Percentiles rank a stretch among this genome's conserved stretches.
These are phyloP conservation scores for Ulota crispa DNA, from an alignment of 225 moss, liverwort and hornwort genomes.

Conservation along the genomic window DNA sequence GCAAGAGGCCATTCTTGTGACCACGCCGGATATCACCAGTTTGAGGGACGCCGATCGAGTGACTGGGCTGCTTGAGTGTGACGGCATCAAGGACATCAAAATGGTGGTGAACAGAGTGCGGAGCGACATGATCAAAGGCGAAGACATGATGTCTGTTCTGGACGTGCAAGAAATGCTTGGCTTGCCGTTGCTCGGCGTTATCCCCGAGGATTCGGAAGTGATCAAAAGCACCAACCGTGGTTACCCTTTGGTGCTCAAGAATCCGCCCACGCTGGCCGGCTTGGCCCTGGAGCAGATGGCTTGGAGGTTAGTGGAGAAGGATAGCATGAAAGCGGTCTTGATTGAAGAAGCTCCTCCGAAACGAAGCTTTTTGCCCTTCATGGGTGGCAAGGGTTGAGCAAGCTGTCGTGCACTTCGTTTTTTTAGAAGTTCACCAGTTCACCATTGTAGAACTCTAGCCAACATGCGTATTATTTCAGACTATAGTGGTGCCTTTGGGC, in stretches of 20 bases:
- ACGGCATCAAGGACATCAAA: slow-evolving; percentile 96
- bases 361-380: slow-evolving; percentile 70
- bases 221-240: slow-evolving; percentile 98
- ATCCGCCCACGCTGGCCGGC: slow-evolving; percentile 95
- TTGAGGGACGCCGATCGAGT: slow-evolving; percentile 96
- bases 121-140: slow-evolving; percentile 98
- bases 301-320: slow-evolving; percentile 96
- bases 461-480: slow-evolving; percentile 20
- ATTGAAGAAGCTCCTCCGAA: slow-evolving; percentile 84
- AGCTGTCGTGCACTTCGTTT: background rate
- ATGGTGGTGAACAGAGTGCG: slow-evolving; percentile 99
- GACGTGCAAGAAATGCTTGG: slow-evolving; percentile 99
- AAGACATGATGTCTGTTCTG: slow-evolving; percentile 99
- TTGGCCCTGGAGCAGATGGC: slow-evolving; percentile 96
- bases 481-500: slow-evolving; percentile 10
- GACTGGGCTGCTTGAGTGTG: slow-evolving; percentile 95
- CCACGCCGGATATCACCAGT: slow-evolving; percentile 94
- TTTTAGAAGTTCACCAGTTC: background rate
- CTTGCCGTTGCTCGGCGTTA: slow-evolving; percentile 85
- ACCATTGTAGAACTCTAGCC: slow-evolving; percentile 3
- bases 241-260: slow-evolving; percentile 94
- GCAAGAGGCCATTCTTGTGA: slow-evolving; percentile 92
- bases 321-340: slow-evolving; percentile 96
- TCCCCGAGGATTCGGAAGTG: slow-evolving; percentile 95
- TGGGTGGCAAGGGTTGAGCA: slow-evolving; percentile 48